Evolutionary conservation across 257 asterid species (phyloP).

Genomic region (Solanum pinnatisectum): DNA sequence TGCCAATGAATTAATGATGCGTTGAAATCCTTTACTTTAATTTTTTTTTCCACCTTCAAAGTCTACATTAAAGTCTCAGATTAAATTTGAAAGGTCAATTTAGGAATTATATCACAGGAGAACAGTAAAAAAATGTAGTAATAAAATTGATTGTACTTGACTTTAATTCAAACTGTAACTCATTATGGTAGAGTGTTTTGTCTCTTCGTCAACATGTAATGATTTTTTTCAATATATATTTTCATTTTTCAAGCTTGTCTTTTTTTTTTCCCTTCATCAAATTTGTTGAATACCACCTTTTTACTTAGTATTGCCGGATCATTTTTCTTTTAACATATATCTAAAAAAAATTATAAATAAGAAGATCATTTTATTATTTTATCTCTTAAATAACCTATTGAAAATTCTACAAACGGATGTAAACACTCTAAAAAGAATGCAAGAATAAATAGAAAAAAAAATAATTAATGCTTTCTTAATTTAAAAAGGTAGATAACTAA

Average conservation of each 20-base stretch:
- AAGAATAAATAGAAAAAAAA: not conserved
- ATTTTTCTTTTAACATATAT: no score
- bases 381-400: no score
- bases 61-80: no score
- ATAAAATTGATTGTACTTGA: not conserved
- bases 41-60: no score
- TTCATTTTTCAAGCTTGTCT: not conserved
- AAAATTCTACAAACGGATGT: no score
- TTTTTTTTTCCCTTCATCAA: not conserved
- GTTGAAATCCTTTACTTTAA: not conserved
- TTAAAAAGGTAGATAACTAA: no score
- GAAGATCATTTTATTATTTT: no score
- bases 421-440: no score
- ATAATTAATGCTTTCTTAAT: no score
- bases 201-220: not conserved
- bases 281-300: not conserved
- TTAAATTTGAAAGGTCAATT: rapidly evolving
- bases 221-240: not conserved
- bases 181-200: not conserved
- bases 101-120: not conserved
- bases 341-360: no score
- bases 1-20: not conserved
- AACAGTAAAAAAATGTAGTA: not conserved
- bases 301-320: not conserved
- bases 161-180: not conserved